phyloP scores from a whole-genome alignment of 176 grass and related monocot genomes.

The Elaeis guineensis region DNA sequence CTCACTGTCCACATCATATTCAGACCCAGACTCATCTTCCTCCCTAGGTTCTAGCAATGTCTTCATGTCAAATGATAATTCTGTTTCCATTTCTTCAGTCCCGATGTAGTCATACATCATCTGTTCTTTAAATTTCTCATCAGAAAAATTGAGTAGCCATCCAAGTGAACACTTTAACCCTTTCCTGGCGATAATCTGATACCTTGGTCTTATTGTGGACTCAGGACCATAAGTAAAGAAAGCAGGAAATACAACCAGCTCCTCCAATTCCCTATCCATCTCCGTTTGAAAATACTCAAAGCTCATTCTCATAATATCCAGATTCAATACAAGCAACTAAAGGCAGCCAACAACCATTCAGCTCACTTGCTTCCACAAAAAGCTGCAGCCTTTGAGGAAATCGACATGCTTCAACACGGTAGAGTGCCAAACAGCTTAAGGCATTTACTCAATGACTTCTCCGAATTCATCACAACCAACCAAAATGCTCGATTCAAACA shows the following conservation, averaged over 20 bases:
- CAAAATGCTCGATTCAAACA: slow-evolving; percentile 53
- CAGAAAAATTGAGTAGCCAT: slow-evolving; percentile 64
- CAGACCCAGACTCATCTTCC: slow-evolving; percentile 20
- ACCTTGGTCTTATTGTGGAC: slow-evolving; percentile 49
- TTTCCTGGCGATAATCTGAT: slow-evolving; percentile 39
- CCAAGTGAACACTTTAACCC: slow-evolving; percentile 61
- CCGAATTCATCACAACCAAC: slow-evolving; percentile 47
- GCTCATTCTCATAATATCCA: slow-evolving; percentile 74
- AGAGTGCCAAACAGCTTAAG: slow-evolving; percentile 42
- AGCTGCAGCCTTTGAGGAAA: slow-evolving; percentile 45
- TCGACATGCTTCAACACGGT: slow-evolving; percentile 54
- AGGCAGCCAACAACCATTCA: slow-evolving; percentile 53
- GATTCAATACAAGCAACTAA: slow-evolving; percentile 50
- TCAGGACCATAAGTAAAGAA: slow-evolving; percentile 73
- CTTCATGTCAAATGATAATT: slow-evolving; percentile 32
- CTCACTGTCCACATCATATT: slow-evolving; percentile 24
- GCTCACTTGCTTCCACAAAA: slow-evolving; percentile 52
- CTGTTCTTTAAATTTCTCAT: slow-evolving; percentile 49
- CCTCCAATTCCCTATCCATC: slow-evolving; percentile 54
- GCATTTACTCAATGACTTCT: slow-evolving; percentile 65
- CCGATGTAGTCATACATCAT: slow-evolving; percentile 77
- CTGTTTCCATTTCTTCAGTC: slow-evolving; percentile 56
- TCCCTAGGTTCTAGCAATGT: slow-evolving; percentile 12
- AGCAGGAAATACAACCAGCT: slow-evolving; percentile 58
- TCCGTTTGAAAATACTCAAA: slow-evolving; percentile 59